phyloP scores from a whole-genome alignment of 768 basidiomycete species.

The Panaeolus papilionaceus region DNA sequence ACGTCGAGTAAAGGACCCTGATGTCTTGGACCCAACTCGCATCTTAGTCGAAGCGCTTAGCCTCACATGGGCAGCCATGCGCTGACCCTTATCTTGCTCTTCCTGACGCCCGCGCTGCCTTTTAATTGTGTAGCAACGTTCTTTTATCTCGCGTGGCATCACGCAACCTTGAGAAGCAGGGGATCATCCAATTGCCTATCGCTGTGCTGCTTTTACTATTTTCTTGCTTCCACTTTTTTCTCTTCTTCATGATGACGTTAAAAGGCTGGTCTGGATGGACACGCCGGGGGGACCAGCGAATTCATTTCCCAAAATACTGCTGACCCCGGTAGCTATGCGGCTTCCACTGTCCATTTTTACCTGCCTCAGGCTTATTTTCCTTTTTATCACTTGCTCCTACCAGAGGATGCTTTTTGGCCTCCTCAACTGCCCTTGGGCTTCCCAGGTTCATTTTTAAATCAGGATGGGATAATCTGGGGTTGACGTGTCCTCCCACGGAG shows the following conservation, averaged over 20 bases:
- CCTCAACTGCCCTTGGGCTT: not conserved
- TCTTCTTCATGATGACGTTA: not conserved
- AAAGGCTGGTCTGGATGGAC: not conserved
- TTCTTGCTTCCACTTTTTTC: slow-evolving; percentile 2
- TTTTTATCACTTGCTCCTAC: slow-evolving; percentile 16
- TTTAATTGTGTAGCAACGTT: slow-evolving; percentile 1
- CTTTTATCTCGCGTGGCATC: slow-evolving; percentile 1
- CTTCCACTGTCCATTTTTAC: not conserved
- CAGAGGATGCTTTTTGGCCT: not conserved
- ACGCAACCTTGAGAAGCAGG: slow-evolving; percentile 2
- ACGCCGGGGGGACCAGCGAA: not conserved
- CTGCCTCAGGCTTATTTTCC: slow-evolving; percentile 15
- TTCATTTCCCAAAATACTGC: not conserved
- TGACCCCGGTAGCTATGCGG: slow-evolving; percentile 8
- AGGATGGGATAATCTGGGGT: slow-evolving; percentile 13
- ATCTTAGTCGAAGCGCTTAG: not conserved
- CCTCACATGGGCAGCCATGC: not conserved
- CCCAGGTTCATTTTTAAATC: slow-evolving; percentile 11
- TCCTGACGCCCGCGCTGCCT: not conserved
- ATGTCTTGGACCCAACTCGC: slow-evolving; percentile 1
- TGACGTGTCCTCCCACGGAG: slow-evolving; percentile 13
- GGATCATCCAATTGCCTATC: slow-evolving; percentile 6
- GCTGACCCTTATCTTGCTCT: not conserved
- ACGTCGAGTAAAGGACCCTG: not conserved
- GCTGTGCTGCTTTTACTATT: not conserved